A percentile compares a stretch with the other conserved stretches of the same genome.
These are phyloP conservation scores for Graphilbum ipis-grandicollis DNA, from an alignment of 2,329 filamentous ascomycete genomes.

Conservation along the genomic window DNA sequence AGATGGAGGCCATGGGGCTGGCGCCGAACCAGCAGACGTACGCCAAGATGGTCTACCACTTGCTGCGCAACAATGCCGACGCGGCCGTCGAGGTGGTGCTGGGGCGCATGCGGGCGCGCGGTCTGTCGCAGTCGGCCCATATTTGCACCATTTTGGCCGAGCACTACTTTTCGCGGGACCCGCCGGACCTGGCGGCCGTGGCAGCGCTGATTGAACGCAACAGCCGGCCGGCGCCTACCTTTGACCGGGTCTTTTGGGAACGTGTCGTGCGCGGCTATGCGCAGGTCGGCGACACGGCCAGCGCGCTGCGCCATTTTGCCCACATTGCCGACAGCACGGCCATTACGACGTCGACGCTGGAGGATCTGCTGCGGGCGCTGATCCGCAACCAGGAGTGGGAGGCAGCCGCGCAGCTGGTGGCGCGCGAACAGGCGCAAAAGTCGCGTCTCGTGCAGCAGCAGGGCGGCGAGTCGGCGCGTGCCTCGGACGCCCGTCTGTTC, in stretches of 20 bases:
- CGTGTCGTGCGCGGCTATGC: constrained; percentile 53
- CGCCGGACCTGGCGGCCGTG: constrained; percentile 43
- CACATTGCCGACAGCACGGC: constrained; percentile 22
- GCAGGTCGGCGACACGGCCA: constrained; percentile 26
- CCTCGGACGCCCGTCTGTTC: constrained; percentile 19
- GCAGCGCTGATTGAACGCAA: constrained; percentile 40
- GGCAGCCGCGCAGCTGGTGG: constrained; percentile 12
- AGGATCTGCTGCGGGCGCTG: constrained; percentile 21
- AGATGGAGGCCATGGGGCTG: constrained; percentile 40
- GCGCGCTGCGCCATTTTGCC: constrained; percentile 31
- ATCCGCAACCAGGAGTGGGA: constrained; percentile 8
- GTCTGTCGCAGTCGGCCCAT: constrained; percentile 38
- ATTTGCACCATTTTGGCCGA: constrained; percentile 61
- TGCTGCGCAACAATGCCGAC: constrained; percentile 27
- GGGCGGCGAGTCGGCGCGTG: not conserved
- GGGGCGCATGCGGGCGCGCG: constrained; percentile 37
- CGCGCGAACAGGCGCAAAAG: constrained; percentile 11
- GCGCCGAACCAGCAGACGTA: constrained; percentile 46
- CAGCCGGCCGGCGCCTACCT: constrained; percentile 2
- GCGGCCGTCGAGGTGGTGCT: constrained; percentile 43
- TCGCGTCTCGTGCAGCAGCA: not conserved
- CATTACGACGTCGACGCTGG: constrained; percentile 23
- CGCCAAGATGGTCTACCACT: constrained; percentile 49
- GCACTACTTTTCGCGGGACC: constrained; percentile 41
- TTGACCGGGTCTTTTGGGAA: constrained; percentile 53